Evolutionary conservation across 352 stramenopile species (phyloP), one percentile per base, ranked within the genome.

Genomic region (Globisporangium middletonii): DNA sequence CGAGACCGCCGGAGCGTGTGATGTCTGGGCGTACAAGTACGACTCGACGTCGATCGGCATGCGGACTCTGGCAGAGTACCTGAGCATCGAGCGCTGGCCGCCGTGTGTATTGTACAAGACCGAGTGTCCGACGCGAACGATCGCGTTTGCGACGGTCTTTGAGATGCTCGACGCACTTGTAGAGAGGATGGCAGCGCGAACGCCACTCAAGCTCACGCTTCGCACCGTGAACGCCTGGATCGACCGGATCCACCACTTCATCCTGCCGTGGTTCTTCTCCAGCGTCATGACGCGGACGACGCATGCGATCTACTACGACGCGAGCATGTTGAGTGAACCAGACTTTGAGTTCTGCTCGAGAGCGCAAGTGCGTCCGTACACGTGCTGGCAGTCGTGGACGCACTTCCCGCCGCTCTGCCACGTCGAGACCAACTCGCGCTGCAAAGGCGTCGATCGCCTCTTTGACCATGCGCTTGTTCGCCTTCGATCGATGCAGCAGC

Each of bases 181-280:
- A 16, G 27, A 33, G 15, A 15, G 33, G 7, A 27, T 45, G 11
- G 26, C 26, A 33, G 9, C 7, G 8, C 18, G 19, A 7, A 33
- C 42, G 16, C 23, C 47, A 4, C 9, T 12, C 8, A 59, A 18
- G 28, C 26, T 56, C 18, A 35, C 52, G n/a, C 53, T 65, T 33
- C 52, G 59, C 23, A 42, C 43, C 1, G 53, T 2, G 43, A 62
- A 42, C 46, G 54, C 8, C 26, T 59, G 51, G 53, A 23, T 23
- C 23, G 23, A 23, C 0, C 23, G 23, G 23, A 23, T 23, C 23
- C 23, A 23, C 23, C 23, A 69, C 43, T 62, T 45, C 55, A 57
- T 55, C 42, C 50, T 71, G 4, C 64, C 67, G 8, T 65, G 45
- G 55, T 49, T 74, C 51, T 71, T 74, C 37, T 16, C 59, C 2